These are phyloP conservation scores for Aspergillus eucalypticola DNA, from an alignment of 2,329 filamentous ascomycete genomes.

Conservation along the genomic window DNA sequence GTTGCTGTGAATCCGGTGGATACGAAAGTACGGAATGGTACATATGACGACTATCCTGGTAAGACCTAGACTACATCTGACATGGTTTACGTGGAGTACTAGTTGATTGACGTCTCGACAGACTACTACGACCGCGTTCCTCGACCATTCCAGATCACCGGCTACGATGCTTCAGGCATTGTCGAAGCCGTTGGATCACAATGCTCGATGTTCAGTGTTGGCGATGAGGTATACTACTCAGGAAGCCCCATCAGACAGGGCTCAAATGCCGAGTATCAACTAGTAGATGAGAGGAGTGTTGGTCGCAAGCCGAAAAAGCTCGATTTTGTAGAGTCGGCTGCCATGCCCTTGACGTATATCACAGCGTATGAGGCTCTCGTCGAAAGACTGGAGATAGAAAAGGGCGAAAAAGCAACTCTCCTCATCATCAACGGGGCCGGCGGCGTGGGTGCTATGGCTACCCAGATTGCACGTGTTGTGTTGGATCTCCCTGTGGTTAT, in stretches of 20 bases:
- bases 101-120: neutral
- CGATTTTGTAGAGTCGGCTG: constrained; percentile 44
- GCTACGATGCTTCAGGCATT: constrained; percentile 48
- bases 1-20: constrained; percentile 44
- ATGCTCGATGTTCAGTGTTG: constrained; percentile 39
- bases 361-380: constrained; percentile 49
- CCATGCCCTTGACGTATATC: constrained; percentile 48
- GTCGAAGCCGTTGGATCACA: constrained; percentile 38
- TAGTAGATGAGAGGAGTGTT: constrained; percentile 45
- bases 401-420: constrained; percentile 40
- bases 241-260: constrained; percentile 44
- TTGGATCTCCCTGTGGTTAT: constrained; percentile 46
- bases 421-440: constrained; percentile 52
- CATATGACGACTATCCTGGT: constrained; percentile 40
- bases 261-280: constrained; percentile 45
- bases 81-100: neutral
- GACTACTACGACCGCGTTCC: constrained; percentile 38
- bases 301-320: constrained; percentile 44
- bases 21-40: constrained; percentile 37
- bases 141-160: constrained; percentile 41
- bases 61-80: neutral
- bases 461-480: constrained; percentile 46
- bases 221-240: constrained; percentile 49
- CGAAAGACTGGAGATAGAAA: constrained; percentile 44
- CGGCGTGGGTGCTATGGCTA: constrained; percentile 48